Percentiles rank a stretch among this genome's conserved stretches.
These are phyloP conservation scores for Saitoella complicata DNA, from an alignment of 805 yeast species.

Conservation along the genomic window DNA sequence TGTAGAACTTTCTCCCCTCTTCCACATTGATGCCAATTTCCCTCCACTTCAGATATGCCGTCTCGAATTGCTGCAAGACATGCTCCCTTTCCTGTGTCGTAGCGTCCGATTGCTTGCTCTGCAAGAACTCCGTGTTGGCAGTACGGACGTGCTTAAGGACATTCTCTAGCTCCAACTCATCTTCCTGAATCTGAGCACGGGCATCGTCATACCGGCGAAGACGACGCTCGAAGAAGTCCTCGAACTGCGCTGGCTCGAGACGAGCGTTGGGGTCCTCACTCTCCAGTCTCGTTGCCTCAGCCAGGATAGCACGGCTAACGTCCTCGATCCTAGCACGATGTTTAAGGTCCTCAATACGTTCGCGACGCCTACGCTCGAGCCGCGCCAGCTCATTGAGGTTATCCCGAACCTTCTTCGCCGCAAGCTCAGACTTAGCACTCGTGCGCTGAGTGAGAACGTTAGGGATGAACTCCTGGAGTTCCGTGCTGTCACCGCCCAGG, in stretches of 20 bases:
- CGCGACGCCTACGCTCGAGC: constrained; percentile 14
- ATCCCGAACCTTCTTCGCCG: constrained; percentile 20
- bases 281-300: constrained; percentile 10
- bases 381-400: constrained; percentile 11
- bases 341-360: constrained; percentile 13
- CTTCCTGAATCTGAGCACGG: constrained; percentile 29
- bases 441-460: constrained; percentile 9
- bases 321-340: constrained; percentile 1
- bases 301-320: constrained; percentile 3
- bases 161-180: constrained; percentile 24
- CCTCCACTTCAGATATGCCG: constrained; percentile 32
- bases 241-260: constrained; percentile 14
- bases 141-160: constrained; percentile 26
- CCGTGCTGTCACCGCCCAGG: constrained; percentile 24
- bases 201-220: constrained; percentile 36
- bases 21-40: constrained; percentile 44
- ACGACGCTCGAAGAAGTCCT: constrained; percentile 13
- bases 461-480: constrained; percentile 20
- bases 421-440: constrained; percentile 17
- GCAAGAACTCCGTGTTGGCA: constrained; percentile 13
- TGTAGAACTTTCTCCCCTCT: constrained; percentile 59
- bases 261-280: constrained; percentile 8
- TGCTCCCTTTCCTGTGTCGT: constrained; percentile 26
- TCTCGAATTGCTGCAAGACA: constrained; percentile 36
- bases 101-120: constrained; percentile 2